Base-by-base conservation (phyloP, 2,329 filamentous ascomycete genomes). In the Trichophyton verrucosum region DNA sequence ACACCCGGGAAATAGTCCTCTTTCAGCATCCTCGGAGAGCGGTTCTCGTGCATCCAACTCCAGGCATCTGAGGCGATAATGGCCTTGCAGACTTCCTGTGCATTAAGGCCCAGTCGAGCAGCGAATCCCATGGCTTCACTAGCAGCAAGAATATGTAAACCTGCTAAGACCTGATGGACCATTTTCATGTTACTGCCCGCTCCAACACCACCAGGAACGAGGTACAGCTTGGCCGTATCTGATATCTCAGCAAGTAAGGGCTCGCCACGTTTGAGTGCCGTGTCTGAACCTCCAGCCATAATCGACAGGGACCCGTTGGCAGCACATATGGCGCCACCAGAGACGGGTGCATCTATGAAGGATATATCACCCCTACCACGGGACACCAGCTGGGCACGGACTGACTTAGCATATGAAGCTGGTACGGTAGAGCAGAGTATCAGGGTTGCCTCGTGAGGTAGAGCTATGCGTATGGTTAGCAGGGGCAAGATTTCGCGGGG, bases 291-390 rank as follows among this genome's bases (percentile, higher is more conserved):
- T 1, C 84, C 83, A 0, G 86, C 86, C 82, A 91, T 89, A 69
- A 91, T 90, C 5, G 86, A 87, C 47, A 91, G 74, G 0, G 86
- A 88, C 2, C 87, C 87, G 57, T 86, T 81, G 0, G 85, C 86
- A 1, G 87, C 87, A 38, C 87, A 80, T 8, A 80, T 77, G 0
- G 85, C 82, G 1, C 87, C 87, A 0, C 87, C 87, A 0, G 86
- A 89, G 0, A 91, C 87, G 0, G 87, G 87, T 22, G 82, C 81
- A 71, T 90, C 87, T 58, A 91, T 80, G 58, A 90, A 80, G 57
- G 78, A 75, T 33, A 91, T 79, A 68, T 91, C 87, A 1, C 73
- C 70, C 5, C 87, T 78, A 9, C 81, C 82, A 36, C 78, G 72
- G 8, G 78, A 74, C 58, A 76, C 74, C 1, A 90, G 75, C 65